These are phyloP conservation scores for Trypanosoma mega DNA, from an alignment of 208 protist genomes.

Conservation along the genomic window DNA sequence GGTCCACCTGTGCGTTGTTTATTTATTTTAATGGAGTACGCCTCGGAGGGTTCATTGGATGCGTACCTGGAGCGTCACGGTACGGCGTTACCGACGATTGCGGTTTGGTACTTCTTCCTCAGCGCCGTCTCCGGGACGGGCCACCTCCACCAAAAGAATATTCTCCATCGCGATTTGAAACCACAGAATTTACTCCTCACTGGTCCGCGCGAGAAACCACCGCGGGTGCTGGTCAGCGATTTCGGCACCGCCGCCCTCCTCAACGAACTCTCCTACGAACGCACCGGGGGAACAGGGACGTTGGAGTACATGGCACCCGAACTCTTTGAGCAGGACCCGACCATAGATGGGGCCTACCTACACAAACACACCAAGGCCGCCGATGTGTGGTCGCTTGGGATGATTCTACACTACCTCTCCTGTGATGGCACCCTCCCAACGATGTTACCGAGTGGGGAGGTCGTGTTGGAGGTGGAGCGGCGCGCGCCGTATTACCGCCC, in stretches of 20 bases:
- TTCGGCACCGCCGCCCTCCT: slow-evolving; percentile 84
- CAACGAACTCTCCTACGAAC: slow-evolving; percentile 55
- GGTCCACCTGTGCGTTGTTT: slow-evolving; percentile 86
- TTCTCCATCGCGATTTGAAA: slow-evolving; percentile 89
- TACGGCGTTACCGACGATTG: slow-evolving; percentile 62
- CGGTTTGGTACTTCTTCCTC: slow-evolving; percentile 91
- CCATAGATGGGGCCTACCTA: slow-evolving; percentile 41
- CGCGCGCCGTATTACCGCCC: slow-evolving; percentile 47
- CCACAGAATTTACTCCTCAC: slow-evolving; percentile 88
- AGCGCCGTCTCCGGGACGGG: slow-evolving; percentile 74
- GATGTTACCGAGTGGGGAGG: slow-evolving; percentile 39
- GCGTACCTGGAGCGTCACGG: slow-evolving; percentile 74
- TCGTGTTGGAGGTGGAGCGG: slow-evolving; percentile 36
- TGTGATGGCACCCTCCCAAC: slow-evolving; percentile 57
- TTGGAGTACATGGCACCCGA: slow-evolving; percentile 91
- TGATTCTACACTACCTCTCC: slow-evolving; percentile 86
- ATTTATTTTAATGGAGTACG: slow-evolving; percentile 93
- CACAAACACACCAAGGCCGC: slow-evolving; percentile 67
- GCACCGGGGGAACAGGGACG: slow-evolving; percentile 83
- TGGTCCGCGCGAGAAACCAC: slow-evolving; percentile 37
- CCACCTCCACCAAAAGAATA: slow-evolving; percentile 79
- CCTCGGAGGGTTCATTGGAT: slow-evolving; percentile 79
- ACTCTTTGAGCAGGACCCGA: slow-evolving; percentile 60
- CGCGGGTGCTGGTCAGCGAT: slow-evolving; percentile 84
- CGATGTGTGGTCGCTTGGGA: slow-evolving; percentile 88